Conservation (phyloP, 129 eudicot species). For the Cynara cardunculus region DNA sequence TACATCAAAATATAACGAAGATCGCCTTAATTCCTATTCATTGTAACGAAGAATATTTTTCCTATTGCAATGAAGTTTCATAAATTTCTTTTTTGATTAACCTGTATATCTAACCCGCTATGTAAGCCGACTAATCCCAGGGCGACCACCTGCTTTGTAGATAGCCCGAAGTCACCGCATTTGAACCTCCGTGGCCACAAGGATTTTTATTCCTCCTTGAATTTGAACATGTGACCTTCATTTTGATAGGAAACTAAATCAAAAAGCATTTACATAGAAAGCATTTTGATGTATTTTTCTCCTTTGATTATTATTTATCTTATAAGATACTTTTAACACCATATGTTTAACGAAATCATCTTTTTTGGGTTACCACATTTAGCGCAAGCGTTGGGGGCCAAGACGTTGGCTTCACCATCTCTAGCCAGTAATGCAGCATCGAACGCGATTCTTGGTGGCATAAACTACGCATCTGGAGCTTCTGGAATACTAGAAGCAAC, state of each 20-base stretch:
- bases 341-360: background rate
- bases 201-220: too few species aligned
- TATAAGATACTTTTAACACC: background rate
- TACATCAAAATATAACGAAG: background rate
- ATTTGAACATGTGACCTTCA: too few species aligned
- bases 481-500: constrained; percentile 61
- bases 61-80: background rate
- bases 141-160: too few species aligned
- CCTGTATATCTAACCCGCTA: too few species aligned
- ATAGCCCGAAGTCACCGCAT: too few species aligned
- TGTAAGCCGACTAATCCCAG: too few species aligned
- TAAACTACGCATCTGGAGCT: constrained; percentile 64
- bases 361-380: background rate
- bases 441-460: constrained; percentile 36
- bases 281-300: background rate
- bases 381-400: constrained; percentile 63
- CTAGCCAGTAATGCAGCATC: constrained; percentile 39
- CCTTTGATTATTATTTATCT: background rate
- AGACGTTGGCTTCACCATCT: constrained; percentile 45
- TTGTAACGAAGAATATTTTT: background rate
- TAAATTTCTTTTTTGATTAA: too few species aligned
- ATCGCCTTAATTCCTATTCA: background rate
- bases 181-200: too few species aligned
- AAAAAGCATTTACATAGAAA: too few species aligned
- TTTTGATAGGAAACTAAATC: too few species aligned